Percentiles rank a stretch among this genome's conserved stretches.
These are phyloP conservation scores for Coelastrella sp. DNA, from an alignment of 139 green algal genomes.

Conservation along the genomic window DNA sequence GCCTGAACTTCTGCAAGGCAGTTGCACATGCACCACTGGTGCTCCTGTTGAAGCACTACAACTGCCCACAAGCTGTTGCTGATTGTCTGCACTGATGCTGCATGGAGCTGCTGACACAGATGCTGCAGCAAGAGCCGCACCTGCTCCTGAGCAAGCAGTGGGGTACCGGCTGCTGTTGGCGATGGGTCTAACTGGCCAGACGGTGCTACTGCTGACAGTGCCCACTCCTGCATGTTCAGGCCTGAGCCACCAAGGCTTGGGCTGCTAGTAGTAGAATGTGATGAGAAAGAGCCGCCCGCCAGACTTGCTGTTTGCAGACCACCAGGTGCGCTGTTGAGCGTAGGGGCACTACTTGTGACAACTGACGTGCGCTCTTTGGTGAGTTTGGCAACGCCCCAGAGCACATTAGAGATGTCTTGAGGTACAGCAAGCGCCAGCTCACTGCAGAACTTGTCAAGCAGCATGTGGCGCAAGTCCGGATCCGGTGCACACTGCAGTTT, in stretches of 20 bases:
- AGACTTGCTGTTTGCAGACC: neutral
- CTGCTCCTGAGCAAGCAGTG: slow-evolving; percentile 33
- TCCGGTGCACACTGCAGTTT: slow-evolving; percentile 44
- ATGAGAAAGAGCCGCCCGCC: neutral
- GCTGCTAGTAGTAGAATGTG: neutral
- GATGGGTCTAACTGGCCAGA: neutral
- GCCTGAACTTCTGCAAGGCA: slow-evolving; percentile 33
- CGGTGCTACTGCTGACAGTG: neutral
- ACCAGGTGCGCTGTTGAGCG: neutral
- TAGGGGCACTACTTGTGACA: neutral
- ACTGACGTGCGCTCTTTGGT: slow-evolving; percentile 45
- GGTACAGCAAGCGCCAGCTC: slow-evolving; percentile 41
- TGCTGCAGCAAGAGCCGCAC: slow-evolving; percentile 43
- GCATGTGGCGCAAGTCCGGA: slow-evolving; percentile 21
- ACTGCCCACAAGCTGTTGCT: slow-evolving; percentile 51
- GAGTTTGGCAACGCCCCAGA: slow-evolving; percentile 49
- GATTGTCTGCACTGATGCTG: slow-evolving; percentile 45
- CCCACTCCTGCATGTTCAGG: slow-evolving; percentile 1
- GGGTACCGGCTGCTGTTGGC: neutral
- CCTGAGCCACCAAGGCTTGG: neutral
- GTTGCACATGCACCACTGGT: slow-evolving; percentile 52
- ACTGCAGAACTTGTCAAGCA: slow-evolving; percentile 36
- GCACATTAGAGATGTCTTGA: slow-evolving; percentile 49
- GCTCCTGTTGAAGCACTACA: slow-evolving; percentile 49
- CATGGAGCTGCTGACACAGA: slow-evolving; percentile 40